phyloP scores from a whole-genome alignment of 441 rosid genomes.

The Pelargonium citronellum region DNA sequence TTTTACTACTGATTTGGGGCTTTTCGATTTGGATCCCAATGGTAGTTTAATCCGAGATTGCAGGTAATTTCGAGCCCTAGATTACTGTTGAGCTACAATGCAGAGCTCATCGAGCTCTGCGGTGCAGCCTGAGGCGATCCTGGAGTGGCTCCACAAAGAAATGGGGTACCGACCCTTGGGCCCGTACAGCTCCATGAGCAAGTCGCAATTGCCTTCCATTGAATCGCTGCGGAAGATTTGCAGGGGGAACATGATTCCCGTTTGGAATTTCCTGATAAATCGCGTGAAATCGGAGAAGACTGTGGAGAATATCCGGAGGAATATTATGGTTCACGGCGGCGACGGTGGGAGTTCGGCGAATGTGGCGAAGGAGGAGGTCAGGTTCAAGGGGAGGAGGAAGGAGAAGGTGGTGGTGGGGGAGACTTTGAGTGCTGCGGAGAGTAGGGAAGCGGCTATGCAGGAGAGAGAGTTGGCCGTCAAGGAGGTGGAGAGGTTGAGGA shows the following conservation, averaged over 20 bases:
- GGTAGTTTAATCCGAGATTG: too few relatives aligned
- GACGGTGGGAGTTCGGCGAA: constrained; percentile 30
- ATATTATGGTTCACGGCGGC: constrained; percentile 64
- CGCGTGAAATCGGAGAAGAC: constrained; percentile 85
- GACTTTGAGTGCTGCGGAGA: constrained; percentile 38
- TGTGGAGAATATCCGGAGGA: constrained; percentile 65
- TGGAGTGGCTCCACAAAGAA: constrained; percentile 84
- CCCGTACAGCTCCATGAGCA: constrained; percentile 46
- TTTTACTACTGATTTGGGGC: not conserved
- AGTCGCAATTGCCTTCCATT: constrained; percentile 56
- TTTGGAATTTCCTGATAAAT: constrained; percentile 59
- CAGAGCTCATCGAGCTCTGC: constrained; percentile 43
- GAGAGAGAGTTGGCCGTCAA: constrained; percentile 69
- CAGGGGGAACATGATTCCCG: constrained; percentile 79
- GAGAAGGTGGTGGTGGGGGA: constrained; percentile 43
- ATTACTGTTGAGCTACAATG: constrained; percentile 28
- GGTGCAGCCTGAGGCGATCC: constrained; percentile 65
- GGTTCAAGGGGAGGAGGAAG: constrained; percentile 51
- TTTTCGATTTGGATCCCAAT: not conserved
- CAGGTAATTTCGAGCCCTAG: not conserved
- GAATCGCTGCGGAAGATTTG: constrained; percentile 68
- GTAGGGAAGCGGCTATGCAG: constrained; percentile 59
- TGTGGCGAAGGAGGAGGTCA: constrained; percentile 46
- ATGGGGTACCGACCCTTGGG: constrained; percentile 79
- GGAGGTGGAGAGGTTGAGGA: constrained; percentile 81